Base-by-base conservation (phyloP, 1,139 yeast genomes). In the Pichia sp. region DNA sequence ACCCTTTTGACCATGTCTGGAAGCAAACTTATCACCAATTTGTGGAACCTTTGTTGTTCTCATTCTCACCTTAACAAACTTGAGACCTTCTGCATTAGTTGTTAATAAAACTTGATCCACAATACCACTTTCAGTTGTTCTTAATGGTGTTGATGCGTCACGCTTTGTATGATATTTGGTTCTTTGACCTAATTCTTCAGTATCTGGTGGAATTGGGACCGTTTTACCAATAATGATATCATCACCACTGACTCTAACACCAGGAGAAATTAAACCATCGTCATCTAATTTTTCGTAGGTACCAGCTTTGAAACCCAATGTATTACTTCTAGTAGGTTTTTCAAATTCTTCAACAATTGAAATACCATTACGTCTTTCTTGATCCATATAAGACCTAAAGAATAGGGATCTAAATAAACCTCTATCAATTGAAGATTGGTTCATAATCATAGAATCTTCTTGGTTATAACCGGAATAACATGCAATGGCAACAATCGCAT, bases 371-470 rank as follows among this genome's bases (percentile, higher is more conserved):
- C 97, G 81, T 68, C 95, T 87, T 65, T 92, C 99, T 67, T 92
- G 95, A 65, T 92, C 99, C 95, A 90, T 90, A 65, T 92, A 94
- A 2, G 97, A 86, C 66, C 98, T 78, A 72, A 90, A 94, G 68
- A 92, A 92, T 62, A 92, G 73, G 27, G 97, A 88, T 69, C 99
- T 75, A 72, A 92, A 92, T 57, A 92, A 72, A 45, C 99, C 99
- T 61, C 98, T 76, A 66, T 92, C 99, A 61, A 92, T 92, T 36
- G 96, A 85, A 28, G 95, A 84, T 71, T 92, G 99, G 66, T 92
- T 92, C 99, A 92, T 92, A 72, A 92, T 92, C 95, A 92, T 88
- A 41, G 98, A 94, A 84, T 92, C 99, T 84, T 92, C 99, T 75
- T 92, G 99, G 68, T 92, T 92, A 68, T 92, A 92, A 63, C 99